Base-by-base conservation (phyloP, 1,139 yeast genomes). In the Suhomyces taliae region DNA sequence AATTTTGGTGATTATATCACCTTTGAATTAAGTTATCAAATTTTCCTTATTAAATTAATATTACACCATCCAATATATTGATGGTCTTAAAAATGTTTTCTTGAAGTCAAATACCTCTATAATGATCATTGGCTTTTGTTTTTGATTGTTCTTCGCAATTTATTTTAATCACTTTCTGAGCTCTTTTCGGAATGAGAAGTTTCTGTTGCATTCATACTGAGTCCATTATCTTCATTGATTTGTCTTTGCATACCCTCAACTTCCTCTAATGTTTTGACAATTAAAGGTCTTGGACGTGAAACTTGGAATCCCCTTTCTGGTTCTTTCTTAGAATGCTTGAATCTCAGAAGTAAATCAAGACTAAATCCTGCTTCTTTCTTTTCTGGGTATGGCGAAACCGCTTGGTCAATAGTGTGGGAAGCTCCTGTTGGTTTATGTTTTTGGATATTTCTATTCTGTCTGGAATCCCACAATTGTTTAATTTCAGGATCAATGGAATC, bases 401-500 rank as follows among this genome's bases (percentile, higher is more conserved):
- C 24, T 19, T 19, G 24, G 24, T 37, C 34, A 31, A 26, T 27
- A n/a, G 7, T 27, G 15, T 33, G 14, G 2, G n/a, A 29, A 12
- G 7, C 29, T 9, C 8, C 11, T 8, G 34, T 31, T 27, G 12
- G 7, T 27, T 43, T 19, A 12, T 32, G 15, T n/a, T 14, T 26
- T 14, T 35, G 36, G 37, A 6, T 10, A 9, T 40, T 38, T 41
- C 52, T 44, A 36, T 43, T 40, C 33, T 65, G 69, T 62, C 82
- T 66, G 4, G 75, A 66, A 35, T 73, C 79, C 83, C 83, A 79
- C 40, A 79, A 62, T 14, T 69, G 72, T 52, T 71, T 74, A 43
- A 79, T 74, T 53, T 78, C 83, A 1, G 81, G 79, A 56, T 79
- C 83, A 35, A 78, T 70, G 26, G 66, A 64, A 39, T 67, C 72